A percentile compares a stretch with the other conserved stretches of the same genome.
Evolutionary conservation across 192 early-diverging fungal species (phyloP).

Genomic region (Powellomyces hirtus): DNA sequence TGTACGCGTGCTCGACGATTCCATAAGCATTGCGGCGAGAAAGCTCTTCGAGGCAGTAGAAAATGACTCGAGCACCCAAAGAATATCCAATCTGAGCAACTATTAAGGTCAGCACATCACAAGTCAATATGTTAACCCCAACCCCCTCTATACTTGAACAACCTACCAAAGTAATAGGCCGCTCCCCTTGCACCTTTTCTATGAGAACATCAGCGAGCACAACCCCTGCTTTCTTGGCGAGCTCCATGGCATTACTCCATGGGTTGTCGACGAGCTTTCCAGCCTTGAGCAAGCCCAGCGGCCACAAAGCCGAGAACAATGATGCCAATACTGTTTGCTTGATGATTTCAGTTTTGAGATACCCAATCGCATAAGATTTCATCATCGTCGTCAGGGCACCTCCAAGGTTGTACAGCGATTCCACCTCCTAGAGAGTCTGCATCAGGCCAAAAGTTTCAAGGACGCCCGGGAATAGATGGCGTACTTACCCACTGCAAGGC

Average conservation of each 20-base stretch:
- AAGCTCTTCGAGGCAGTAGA: conserved; percentile 84
- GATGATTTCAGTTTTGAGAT: conserved; percentile 40
- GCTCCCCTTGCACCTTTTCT: conserved; percentile 75
- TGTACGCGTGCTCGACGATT: conserved; percentile 79
- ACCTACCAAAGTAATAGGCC: conserved; percentile 82
- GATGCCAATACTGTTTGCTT: conserved; percentile 47
- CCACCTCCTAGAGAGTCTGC: conserved; percentile 33
- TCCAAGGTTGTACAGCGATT: conserved; percentile 41
- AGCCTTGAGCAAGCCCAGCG: conserved; percentile 46
- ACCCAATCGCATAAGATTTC: conserved; percentile 37
- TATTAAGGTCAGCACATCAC: not conserved
- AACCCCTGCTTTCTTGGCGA: conserved; percentile 63
- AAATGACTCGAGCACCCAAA: conserved; percentile 87
- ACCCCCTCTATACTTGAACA: not conserved
- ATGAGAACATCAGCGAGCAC: conserved; percentile 85
- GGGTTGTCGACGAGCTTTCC: conserved; percentile 66
- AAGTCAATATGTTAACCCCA: too few relatives aligned
- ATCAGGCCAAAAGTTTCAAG: not conserved
- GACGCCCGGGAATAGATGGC: not conserved
- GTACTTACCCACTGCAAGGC: conserved; percentile 44
- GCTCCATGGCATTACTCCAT: conserved; percentile 60
- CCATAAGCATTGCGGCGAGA: conserved; percentile 74
- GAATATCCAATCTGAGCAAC: conserved; percentile 69
- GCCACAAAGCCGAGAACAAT: conserved; percentile 49
- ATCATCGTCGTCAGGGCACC: conserved; percentile 42